Base-by-base conservation (phyloP, 768 basidiomycete species). In the Tulasnella sp. region DNA sequence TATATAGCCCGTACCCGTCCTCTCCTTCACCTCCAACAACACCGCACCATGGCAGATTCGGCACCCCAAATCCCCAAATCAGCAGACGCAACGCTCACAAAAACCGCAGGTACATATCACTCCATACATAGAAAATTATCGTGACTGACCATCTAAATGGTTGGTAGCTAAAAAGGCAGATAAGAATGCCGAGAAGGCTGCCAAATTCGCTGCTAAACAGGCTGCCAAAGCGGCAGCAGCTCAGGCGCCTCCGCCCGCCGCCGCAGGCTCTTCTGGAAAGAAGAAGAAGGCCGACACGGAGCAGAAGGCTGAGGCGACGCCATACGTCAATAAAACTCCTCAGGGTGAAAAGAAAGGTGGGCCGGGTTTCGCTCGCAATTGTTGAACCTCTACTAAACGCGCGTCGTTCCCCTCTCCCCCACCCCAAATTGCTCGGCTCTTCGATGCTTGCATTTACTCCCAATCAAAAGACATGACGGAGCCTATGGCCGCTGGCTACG, bases 311-410 rank as follows among this genome's bases (percentile, higher is more conserved):
- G 90, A 90, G 31, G 92, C 92, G 74, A 88, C 88, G 1, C 88
- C 88, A n/a, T 97, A 95, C 86, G 93, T 97, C 81, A 96, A 98
- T 87, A 92, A 90, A 3, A 98, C 96, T 0, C 95, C 94, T 0
- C 90, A 89, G 84, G 98, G 97, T 58, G 90, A 97, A 85, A 99
- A 98, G 89, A 99, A 99, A 87, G 96, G 97, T 94, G 73, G 81
- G 88, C 84, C 14, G 22, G 12, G 31, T 74, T 58, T 78, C 78
- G 40, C 24, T 16, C 9, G 77, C 40, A 37, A 4, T 37, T 58
- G 7, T n/a, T 80, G 41, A 16, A 34, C 76, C 1, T 16, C 16
- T 50, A 24, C 64, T 69, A 20, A 69, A 69, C 64, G 12, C 64
- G 64, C 64, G 31, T 69, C 64, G 12, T 69, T 37, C 64, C 34